phyloP scores from a whole-genome alignment of 495 filamentous ascomycete genomes.

The Penicillium lagena region DNA sequence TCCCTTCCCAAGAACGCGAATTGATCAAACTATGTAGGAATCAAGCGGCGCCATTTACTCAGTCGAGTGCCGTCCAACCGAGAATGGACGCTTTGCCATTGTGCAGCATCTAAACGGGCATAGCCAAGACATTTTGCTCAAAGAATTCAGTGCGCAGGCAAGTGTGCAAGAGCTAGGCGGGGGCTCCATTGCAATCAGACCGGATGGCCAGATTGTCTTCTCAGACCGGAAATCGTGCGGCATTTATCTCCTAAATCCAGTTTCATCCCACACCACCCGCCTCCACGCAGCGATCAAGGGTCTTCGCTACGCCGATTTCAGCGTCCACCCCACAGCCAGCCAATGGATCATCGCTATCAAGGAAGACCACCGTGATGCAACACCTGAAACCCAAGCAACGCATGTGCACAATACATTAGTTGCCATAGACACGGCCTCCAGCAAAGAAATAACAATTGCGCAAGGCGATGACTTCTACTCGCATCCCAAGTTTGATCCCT shows the following conservation, averaged over 20 bases:
- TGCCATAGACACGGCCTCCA: slow-evolving; percentile 12
- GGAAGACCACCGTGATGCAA: slow-evolving; percentile 38
- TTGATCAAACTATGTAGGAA: slow-evolving; percentile 11
- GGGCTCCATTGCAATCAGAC: slow-evolving; percentile 20
- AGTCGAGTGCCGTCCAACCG: slow-evolving; percentile 32
- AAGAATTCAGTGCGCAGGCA: slow-evolving; percentile 29
- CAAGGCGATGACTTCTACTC: slow-evolving; percentile 43
- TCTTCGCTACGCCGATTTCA: slow-evolving; percentile 30
- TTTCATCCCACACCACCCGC: slow-evolving; percentile 11
- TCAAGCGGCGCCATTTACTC: slow-evolving; percentile 30
- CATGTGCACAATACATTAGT: slow-evolving; percentile 20
- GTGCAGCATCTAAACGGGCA: slow-evolving; percentile 24
- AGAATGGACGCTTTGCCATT: slow-evolving; percentile 32
- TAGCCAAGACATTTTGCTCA: slow-evolving; percentile 31
- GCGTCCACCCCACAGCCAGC: slow-evolving; percentile 22
- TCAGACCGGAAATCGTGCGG: slow-evolving; percentile 26
- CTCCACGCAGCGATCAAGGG: slow-evolving; percentile 17
- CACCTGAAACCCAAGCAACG: slow-evolving; percentile 19
- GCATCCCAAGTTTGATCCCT: slow-evolving; percentile 39
- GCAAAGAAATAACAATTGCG: slow-evolving; percentile 10
- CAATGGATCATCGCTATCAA: slow-evolving; percentile 37
- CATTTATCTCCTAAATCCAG: slow-evolving; percentile 29
- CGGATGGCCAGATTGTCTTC: slow-evolving; percentile 32
- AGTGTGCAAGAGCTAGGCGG: slow-evolving; percentile 36
- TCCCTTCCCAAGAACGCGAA: not conserved